A percentile compares a stretch with the other conserved stretches of the same genome.
These are phyloP conservation scores for Paecilomyces niveus DNA, from an alignment of 2,329 filamentous ascomycete genomes.

Conservation along the genomic window DNA sequence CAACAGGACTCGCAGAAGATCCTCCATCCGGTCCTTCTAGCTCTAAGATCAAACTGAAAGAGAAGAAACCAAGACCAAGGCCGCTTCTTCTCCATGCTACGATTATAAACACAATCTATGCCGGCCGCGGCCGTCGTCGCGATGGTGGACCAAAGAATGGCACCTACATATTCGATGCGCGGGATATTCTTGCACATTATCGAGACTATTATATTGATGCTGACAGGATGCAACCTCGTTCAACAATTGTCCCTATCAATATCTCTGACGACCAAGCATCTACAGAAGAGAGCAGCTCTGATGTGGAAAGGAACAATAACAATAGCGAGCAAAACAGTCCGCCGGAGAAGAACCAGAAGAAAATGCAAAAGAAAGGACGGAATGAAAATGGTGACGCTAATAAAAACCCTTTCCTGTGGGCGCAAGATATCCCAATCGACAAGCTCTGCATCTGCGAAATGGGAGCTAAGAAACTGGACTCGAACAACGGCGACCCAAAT, in stretches of 20 bases:
- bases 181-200: slow-evolving; percentile 24
- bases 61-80: slow-evolving; percentile 33
- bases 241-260: background rate
- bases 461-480: slow-evolving; percentile 65
- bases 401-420: slow-evolving; percentile 56
- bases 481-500: slow-evolving; percentile 26
- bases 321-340: background rate
- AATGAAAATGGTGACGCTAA: slow-evolving; percentile 43
- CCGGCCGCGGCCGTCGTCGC: slow-evolving; percentile 14
- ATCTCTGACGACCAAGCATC: background rate
- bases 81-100: slow-evolving; percentile 76
- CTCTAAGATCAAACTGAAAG: slow-evolving; percentile 5
- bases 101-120: slow-evolving; percentile 77
- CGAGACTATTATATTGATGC: slow-evolving; percentile 27
- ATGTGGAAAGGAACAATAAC: slow-evolving; percentile 23
- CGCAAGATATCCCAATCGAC: slow-evolving; percentile 59
- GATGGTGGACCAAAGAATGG: slow-evolving; percentile 4
- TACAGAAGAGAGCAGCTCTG: background rate
- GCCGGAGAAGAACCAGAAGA: slow-evolving; percentile 1
- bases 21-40: slow-evolving; percentile 3
- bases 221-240: slow-evolving; percentile 12
- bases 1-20: slow-evolving; percentile 3
- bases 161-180: slow-evolving; percentile 43
- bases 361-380: slow-evolving; percentile 12
- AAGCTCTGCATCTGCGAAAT: slow-evolving; percentile 75